Evolutionary conservation across 2,329 filamentous ascomycete genomes (phyloP), one percentile per base, ranked within the genome.

Genomic region (Fusarium ambrosium): DNA sequence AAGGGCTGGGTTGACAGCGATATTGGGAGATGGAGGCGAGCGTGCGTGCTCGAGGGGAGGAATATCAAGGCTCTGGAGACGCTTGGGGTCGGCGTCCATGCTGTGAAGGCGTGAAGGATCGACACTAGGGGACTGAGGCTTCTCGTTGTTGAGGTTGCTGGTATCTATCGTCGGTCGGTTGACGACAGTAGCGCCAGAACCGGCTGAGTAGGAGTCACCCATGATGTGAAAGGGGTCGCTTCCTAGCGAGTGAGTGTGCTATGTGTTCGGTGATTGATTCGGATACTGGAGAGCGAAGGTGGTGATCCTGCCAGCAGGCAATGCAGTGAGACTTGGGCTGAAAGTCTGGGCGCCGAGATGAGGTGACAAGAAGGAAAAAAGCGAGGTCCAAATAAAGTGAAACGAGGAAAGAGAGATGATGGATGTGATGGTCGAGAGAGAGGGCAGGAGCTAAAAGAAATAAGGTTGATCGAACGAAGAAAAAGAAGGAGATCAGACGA

Each of bases 1-100:
- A 39, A 79, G 73, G 45, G 79, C 75, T 10, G 78, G 78, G 37
- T 82, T 74, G 58, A 78, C 70, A 51, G 66, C 71, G 6, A 80
- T 62, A n/a, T 74, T 74, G 37, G 81, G 80, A 0, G 79, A 79
- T 18, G 77, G 76, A 32, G 82, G 82, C 11, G 82, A 83, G 64
- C 76, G 74, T 66, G 79, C 68, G 18, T 79, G 69, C 73, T 84
- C 60, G 71, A 79, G 37, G 20, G 71, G 64, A 37, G 79, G 79
- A 22, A 80, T 80, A 20, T 80, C 78, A 59, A 80, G 73, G 61
- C 76, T 80, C 13, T 75, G 67, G 5, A 78, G 68, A 37, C 77
- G 77, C 59, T 75, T 79, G 14, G 73, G 66, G 22, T 71, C 71
- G 20, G 29, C 56, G 11, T 72, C 56, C 45, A 64, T 55, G 14